Conservation (phyloP, 192 early-diverging fungal species). For the Funneliformis geosporum region DNA sequence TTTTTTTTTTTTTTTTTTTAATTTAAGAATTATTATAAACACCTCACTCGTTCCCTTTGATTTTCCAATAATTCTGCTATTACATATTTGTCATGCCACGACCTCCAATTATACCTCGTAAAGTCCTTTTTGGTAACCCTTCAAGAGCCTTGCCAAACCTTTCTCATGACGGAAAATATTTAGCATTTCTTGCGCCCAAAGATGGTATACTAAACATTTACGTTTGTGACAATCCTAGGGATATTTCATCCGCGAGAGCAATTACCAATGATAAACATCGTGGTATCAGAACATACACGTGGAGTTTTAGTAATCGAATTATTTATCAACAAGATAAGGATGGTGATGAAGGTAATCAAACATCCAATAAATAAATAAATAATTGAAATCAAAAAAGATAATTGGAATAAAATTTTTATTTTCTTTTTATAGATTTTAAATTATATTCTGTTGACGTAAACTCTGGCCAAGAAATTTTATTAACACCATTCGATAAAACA, state of each 20-base stretch:
- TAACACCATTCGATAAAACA: not conserved
- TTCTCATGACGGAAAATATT: slow-evolving; percentile 29
- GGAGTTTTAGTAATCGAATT: slow-evolving; percentile 39
- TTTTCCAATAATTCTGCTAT: too few relatives aligned
- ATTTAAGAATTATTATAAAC: too few relatives aligned
- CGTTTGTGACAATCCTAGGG: slow-evolving; percentile 24
- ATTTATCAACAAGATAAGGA: slow-evolving; percentile 40
- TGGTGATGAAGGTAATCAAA: slow-evolving; percentile 38
- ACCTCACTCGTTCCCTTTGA: too few relatives aligned
- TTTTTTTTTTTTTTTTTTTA: too few relatives aligned
- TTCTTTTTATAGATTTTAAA: not conserved
- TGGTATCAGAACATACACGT: slow-evolving; percentile 37
- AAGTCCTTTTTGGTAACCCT: not conserved
- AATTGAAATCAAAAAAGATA: too few relatives aligned
- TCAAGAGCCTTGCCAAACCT: not conserved
- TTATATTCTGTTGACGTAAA: not conserved
- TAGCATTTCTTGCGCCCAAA: slow-evolving; percentile 41
- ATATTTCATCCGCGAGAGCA: slow-evolving; percentile 20
- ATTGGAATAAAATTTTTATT: not conserved
- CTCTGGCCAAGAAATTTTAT: not conserved
- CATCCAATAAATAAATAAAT: too few relatives aligned
- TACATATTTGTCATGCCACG: not conserved
- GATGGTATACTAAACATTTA: slow-evolving; percentile 40
- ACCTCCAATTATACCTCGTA: not conserved
- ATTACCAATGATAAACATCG: slow-evolving; percentile 39